Evolutionary conservation across 1,139 yeast species (phyloP), one percentile per base, ranked within the genome.

Genomic region (Yamadazyma membranifaciens): DNA sequence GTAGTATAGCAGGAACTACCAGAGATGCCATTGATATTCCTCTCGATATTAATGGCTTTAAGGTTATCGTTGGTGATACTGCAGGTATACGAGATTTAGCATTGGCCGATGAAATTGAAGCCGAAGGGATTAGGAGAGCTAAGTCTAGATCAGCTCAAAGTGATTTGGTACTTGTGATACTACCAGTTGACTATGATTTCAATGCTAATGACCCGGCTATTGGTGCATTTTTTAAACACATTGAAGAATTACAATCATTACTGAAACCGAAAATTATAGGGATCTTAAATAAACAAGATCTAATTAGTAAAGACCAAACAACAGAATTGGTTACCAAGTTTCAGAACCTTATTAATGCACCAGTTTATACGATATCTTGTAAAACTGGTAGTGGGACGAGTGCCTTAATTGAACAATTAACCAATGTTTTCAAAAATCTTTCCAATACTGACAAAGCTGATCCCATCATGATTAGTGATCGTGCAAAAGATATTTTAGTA

Each of bases 1-100:
- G 96, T 55, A 81, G 81, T 38, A 78, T 87, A 3, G 95, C 96
- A 1, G 99, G 99, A 0, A 92, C 98, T 0, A 92, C 99, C 0
- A 73, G 99, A 54, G 98, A 92, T 57, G 69, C 87, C 0, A 75
- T 94, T 15, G 95, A 89, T 50, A 78, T 89, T 1, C 87, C 91
- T 0, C 59, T 92, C 35, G 92, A 91, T 55, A 78, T 92, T 9
- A 76, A 78, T 31, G 98, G 98, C 0, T 89, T 73, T 60, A 92
- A 91, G 56, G 85, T 89, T 0, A 72, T 88, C 2, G 62, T 91
- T 24, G 88, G 95, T 2, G 98, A 92, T 57, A 91, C 98, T 0
- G 99, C 99, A 0, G 99, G 98, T 0, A 78, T 92, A 2, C 61
- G 98, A 44, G 66, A 69, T n/a, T 43, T 52, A 6, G 53, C 68